A percentile compares a stretch with the other conserved stretches of the same genome.
These are phyloP conservation scores for Alternaria arbusti DNA, from an alignment of 2,329 filamentous ascomycete genomes.

Conservation along the genomic window DNA sequence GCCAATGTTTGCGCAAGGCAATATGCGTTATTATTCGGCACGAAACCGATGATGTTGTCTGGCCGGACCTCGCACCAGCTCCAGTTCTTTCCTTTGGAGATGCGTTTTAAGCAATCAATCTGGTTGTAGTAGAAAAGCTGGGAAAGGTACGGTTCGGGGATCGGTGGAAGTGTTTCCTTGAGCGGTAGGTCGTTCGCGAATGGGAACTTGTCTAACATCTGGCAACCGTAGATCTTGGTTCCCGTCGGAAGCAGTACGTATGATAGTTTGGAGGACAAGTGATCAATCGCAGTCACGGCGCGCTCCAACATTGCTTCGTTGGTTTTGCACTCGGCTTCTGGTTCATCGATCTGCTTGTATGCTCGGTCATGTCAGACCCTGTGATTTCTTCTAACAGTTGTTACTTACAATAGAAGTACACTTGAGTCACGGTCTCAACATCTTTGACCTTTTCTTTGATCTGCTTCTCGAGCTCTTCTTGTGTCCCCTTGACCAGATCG, in stretches of 20 bases:
- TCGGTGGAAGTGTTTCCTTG: slow-evolving; percentile 39
- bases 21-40: slow-evolving; percentile 51
- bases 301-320: slow-evolving; percentile 50
- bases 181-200: slow-evolving; percentile 40
- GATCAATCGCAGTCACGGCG: slow-evolving; percentile 44
- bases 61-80: slow-evolving; percentile 51
- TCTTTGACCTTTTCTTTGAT: slow-evolving; percentile 46
- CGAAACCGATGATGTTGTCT: slow-evolving; percentile 53
- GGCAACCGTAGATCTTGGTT: slow-evolving; percentile 50
- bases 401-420: slow-evolving; percentile 48
- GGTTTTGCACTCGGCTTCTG: slow-evolving; percentile 36
- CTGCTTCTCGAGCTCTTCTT: slow-evolving; percentile 40
- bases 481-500: slow-evolving; percentile 47
- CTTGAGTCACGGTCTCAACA: slow-evolving; percentile 48
- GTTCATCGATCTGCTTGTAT: slow-evolving; percentile 41
- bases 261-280: slow-evolving; percentile 32
- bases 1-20: slow-evolving; percentile 48
- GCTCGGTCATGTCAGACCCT: slow-evolving; percentile 17
- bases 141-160: slow-evolving; percentile 44
- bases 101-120: slow-evolving; percentile 48
- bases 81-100: slow-evolving; percentile 48
- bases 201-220: slow-evolving; percentile 46
- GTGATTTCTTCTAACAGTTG: neutral
- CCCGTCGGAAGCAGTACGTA: slow-evolving; percentile 46
- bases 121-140: slow-evolving; percentile 53